Evolutionary conservation across 2,329 filamentous ascomycete genomes (phyloP), one percentile per base, ranked within the genome.

Genomic region (Fusarium sp.): DNA sequence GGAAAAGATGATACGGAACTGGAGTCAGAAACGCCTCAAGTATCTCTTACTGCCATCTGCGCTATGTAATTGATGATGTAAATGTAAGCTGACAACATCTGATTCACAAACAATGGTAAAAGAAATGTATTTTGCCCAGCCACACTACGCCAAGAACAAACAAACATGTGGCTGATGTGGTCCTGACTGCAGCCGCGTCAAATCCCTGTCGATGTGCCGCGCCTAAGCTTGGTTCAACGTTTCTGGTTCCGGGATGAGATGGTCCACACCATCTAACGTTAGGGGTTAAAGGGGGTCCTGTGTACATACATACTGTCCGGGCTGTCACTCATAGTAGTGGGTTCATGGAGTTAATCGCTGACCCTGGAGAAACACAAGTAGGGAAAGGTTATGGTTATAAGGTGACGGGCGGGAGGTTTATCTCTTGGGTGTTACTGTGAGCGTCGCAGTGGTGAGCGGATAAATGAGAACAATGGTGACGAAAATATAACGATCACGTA

Each of bases 221-320:
- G 72, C 48, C 72, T 74, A 74, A 74, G 72, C 69, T 74, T 74
- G 71, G 72, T 73, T 74, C 72, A 74, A 74, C 72, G 72, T 74
- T 64, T 71, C 59, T 71, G 58, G 67, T 67, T 69, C 57, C 62
- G 47, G 47, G 71, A 62, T 49, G 45, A 68, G 60, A 66, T 51
- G 63, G 69, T 32, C 55, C 67, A 58, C 53, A 63, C 51, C 47
- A 20, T 49, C 55, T 24, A 24, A 24, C 24, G 24, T 24, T 56
- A 56, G 63, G 47, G 47, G 69, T 55, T 56, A 56, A 63, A 40
- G 47, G 69, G 60, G 64, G 26, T 28, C 26, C 24, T 24, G 6
- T 24, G 24, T 24, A n/a, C n/a, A n/a, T n/a, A n/a, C n/a, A n/a
- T n/a, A 7, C 26, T 28, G 51, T 11, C 32, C 17, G 20, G 37